Percentiles rank a stretch among this genome's conserved stretches.
Evolutionary conservation across 768 basidiomycete genomes (phyloP).

Genomic region (Lentinula detonsa): DNA sequence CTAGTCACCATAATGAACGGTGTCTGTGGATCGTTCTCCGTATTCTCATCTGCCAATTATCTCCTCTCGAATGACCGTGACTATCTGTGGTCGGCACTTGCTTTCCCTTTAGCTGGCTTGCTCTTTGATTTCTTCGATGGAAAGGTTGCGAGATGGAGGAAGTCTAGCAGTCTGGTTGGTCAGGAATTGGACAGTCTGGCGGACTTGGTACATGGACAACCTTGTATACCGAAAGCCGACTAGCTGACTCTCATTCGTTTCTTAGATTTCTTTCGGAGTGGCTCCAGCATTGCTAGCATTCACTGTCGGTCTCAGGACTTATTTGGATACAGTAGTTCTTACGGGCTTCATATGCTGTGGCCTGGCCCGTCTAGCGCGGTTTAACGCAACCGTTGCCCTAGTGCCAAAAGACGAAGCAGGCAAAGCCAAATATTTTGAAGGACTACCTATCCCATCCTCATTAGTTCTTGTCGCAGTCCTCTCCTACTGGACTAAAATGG

Average conservation of each 20-base stretch:
- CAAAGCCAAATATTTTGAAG: constrained; percentile 94
- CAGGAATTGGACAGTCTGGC: constrained; percentile 97
- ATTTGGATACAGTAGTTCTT: constrained; percentile 82
- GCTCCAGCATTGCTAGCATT: constrained; percentile 94
- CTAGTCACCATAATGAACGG: constrained; percentile 99
- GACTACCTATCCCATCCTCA: constrained; percentile 92
- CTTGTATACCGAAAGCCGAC: constrained; percentile 3
- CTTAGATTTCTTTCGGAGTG: constrained; percentile 94
- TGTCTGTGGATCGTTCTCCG: constrained; percentile 92
- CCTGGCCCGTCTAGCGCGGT: constrained; percentile 92
- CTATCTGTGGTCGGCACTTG: constrained; percentile 82
- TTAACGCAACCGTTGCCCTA: constrained; percentile 96
- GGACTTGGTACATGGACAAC: constrained; percentile 63
- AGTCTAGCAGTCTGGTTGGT: constrained; percentile 90
- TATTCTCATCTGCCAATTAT: constrained; percentile 91
- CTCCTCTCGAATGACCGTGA: constrained; percentile 72
- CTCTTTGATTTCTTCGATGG: constrained; percentile 98
- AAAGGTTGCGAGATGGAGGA: constrained; percentile 96
- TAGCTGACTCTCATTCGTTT: background rate
- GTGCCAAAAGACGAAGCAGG: constrained; percentile 84
- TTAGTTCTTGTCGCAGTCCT: constrained; percentile 73
- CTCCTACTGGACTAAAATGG: constrained; percentile 77
- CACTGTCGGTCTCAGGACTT: constrained; percentile 83
- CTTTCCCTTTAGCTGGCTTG: constrained; percentile 86
- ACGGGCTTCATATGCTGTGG: constrained; percentile 94